Evolutionary conservation across 441 rosid genomes (phyloP), one percentile per base, ranked within the genome.

Genomic region (Daphne laureola): DNA sequence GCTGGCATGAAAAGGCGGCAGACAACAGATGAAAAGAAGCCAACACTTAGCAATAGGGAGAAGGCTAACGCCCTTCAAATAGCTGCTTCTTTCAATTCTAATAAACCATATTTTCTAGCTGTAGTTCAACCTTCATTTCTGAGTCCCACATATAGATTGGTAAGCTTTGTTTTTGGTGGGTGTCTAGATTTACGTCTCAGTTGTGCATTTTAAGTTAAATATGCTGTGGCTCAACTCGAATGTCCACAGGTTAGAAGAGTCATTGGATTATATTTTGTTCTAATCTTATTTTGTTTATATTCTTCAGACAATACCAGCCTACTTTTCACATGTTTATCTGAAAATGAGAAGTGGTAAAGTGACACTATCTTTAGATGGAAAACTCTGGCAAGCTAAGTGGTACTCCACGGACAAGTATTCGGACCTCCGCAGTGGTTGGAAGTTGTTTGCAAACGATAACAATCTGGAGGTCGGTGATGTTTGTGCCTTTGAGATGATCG

Each of bases 401-500:
- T 44, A 35, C 14, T 8, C 1, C 7, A 21, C 23, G 43, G 12
- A 4, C 5, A 7, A 49, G 3, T 8, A 15, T 26, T 47, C 21
- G 31, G 14, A 35, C 14, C 17, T 60, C 7, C 8, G n/a, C 45
- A 1, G 2, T 43, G 64, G 64, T 51, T 60, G 57, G 57, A 17
- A 35, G 25, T 18, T 8, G 35, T 51, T 60, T 52, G 45, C 12
- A 12, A 25, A 2, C 35, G 57, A 60, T 17, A 60, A 52, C 18
- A 43, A 44, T n/a, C 43, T 60, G 35, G 43, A 60, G 18, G 46
- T 51, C 15, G 64, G 52, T 12, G 51, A 60, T 43, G 51, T 36
- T 18, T 60, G 64, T 51, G 23, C 23, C 38, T 60, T 60, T n/a
- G 57, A 60, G 49, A 36, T 51, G 52, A 45, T 6, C 11, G 31